Conservation (phyloP, 2,329 filamentous ascomycete species). For the Didymella pomorum region DNA sequence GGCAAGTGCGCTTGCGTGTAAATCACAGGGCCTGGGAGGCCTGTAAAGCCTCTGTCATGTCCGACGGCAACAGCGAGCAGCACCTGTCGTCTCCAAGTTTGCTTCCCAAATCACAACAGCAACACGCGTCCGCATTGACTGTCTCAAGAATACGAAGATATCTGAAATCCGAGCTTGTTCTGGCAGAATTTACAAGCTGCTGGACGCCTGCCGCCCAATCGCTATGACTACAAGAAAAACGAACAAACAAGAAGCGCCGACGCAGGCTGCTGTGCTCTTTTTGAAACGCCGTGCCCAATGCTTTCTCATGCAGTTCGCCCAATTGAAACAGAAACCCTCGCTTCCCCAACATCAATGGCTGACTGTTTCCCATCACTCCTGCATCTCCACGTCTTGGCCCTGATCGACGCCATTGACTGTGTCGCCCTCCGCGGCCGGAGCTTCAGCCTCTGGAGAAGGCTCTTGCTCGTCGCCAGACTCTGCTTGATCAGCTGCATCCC, state of each 20-base stretch:
- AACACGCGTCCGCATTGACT: neutral
- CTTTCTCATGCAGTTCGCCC: constrained; percentile 31
- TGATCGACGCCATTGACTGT: constrained; percentile 32
- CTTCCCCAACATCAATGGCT: constrained; percentile 15
- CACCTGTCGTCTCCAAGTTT: neutral
- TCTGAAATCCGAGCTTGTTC: too few relatives aligned
- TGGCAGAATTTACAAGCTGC: too few relatives aligned
- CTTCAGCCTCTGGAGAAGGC: constrained; percentile 19
- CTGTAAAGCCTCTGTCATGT: constrained; percentile 2
- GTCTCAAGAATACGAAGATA: neutral
- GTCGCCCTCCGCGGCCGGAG: constrained; percentile 32
- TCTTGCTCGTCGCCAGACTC: constrained; percentile 17
- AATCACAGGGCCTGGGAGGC: neutral
- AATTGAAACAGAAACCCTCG: constrained; percentile 24
- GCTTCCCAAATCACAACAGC: neutral
- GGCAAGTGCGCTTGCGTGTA: neutral
- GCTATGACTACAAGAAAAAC: constrained; percentile 9
- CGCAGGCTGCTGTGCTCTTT: constrained; percentile 23
- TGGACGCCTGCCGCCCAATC: neutral
- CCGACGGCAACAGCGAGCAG: neutral
- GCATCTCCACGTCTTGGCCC: constrained; percentile 45
- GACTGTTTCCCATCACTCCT: constrained; percentile 32
- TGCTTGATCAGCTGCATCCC: constrained; percentile 26
- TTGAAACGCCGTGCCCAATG: constrained; percentile 41
- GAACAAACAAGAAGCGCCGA: constrained; percentile 21